Evolutionary conservation across 345 rosid species (phyloP).

Genomic region (Salix arbutifolia): DNA sequence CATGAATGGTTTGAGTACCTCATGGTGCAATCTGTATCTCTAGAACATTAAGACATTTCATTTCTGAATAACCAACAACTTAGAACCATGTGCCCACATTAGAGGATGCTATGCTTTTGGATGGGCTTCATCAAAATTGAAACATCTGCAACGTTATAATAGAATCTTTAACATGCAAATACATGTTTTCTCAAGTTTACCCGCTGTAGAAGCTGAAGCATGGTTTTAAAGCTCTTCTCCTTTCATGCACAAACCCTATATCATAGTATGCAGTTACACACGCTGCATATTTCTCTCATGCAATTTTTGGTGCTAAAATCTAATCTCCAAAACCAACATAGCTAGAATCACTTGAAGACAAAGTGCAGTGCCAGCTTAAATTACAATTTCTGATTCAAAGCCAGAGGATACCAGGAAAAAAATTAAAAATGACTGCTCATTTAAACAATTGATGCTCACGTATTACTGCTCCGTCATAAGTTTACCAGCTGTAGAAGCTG

Average conservation of each 20-base stretch:
- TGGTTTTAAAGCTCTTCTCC: neutral
- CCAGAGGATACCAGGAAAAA: too few species aligned
- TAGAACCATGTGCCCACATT: neutral
- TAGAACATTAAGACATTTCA: neutral
- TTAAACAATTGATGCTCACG: too few species aligned
- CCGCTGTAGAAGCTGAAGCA: neutral
- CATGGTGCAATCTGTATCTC: neutral
- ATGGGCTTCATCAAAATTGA: neutral
- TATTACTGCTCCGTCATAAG: neutral
- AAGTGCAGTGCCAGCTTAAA: too few species aligned
- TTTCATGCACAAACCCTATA: too few species aligned
- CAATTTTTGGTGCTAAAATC: too few species aligned
- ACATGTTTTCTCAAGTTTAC: constrained; percentile 1
- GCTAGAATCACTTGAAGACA: too few species aligned
- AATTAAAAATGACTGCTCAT: too few species aligned
- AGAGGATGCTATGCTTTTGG: neutral
- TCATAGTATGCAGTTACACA: too few species aligned
- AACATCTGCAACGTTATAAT: neutral
- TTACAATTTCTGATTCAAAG: too few species aligned
- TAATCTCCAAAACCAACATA: too few species aligned
- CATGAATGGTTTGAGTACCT: constrained; percentile 6
- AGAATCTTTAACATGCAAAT: neutral
- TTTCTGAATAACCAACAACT: neutral
- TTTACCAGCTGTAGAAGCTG: neutral
- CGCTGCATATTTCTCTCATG: too few species aligned